These are phyloP conservation scores for Colletotrichum ledebouriae DNA, from an alignment of 2,329 filamentous ascomycete genomes.

Conservation along the genomic window DNA sequence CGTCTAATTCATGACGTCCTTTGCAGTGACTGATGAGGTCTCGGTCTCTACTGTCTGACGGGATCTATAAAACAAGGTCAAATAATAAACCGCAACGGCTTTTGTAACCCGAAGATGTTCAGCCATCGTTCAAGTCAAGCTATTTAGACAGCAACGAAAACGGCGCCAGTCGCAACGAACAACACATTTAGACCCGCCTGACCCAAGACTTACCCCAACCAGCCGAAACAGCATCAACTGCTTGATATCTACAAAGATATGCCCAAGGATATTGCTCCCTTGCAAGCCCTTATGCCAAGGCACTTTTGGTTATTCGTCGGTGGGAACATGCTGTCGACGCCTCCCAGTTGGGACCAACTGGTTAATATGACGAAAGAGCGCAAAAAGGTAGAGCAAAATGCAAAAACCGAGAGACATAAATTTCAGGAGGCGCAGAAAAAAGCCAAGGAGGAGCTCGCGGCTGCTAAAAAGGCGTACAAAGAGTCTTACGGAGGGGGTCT, in stretches of 20 bases:
- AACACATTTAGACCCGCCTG: too few species aligned
- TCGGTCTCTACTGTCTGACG: too few species aligned
- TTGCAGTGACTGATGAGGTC: not conserved
- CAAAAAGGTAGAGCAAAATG: conserved; percentile 10
- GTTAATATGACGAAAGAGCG: conserved; percentile 9
- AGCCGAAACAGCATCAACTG: too few species aligned
- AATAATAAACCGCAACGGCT: too few species aligned
- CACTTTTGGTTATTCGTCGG: conserved; percentile 31
- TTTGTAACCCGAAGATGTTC: too few species aligned
- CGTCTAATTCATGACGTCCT: not conserved
- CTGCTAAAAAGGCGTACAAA: conserved; percentile 17
- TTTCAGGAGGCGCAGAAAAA: conserved; percentile 12
- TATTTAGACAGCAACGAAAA: too few species aligned
- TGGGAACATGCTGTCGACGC: conserved; percentile 23
- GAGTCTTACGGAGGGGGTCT: conserved; percentile 17
- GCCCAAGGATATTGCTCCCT: conserved; percentile 1
- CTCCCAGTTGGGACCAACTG: conserved; percentile 30
- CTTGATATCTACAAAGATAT: conserved; percentile 4
- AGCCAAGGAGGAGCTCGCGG: conserved; percentile 30
- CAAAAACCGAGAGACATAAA: conserved; percentile 4
- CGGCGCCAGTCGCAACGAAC: too few species aligned
- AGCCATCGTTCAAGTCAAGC: too few species aligned
- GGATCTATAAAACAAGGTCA: too few species aligned
- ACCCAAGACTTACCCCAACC: too few species aligned
- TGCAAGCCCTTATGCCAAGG: conserved; percentile 13